Evolutionary conservation across 768 basidiomycete genomes (phyloP).

Genomic region (Filobasidium wieringae): DNA sequence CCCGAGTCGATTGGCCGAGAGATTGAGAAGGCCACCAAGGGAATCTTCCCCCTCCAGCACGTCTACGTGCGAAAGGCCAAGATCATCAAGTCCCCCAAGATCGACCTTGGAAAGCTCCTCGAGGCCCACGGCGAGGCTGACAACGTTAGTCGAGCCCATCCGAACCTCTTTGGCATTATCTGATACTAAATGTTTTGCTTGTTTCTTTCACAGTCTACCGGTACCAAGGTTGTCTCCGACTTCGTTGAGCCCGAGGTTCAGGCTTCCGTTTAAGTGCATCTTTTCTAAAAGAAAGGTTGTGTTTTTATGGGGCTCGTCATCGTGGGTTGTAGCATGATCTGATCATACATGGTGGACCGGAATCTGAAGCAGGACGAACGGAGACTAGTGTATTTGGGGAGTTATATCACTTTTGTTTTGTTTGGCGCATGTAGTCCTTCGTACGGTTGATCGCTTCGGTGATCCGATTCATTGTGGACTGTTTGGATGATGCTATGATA

Average conservation of each 20-base stretch:
- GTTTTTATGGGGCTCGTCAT: too few relatives aligned
- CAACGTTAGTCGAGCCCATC: constrained; percentile 53
- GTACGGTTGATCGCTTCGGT: too few relatives aligned
- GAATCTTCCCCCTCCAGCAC: constrained; percentile 98
- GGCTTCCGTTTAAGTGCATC: constrained; percentile 61
- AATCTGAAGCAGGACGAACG: too few relatives aligned
- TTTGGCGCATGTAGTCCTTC: too few relatives aligned
- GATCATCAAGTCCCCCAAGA: constrained; percentile 95
- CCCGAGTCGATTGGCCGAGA: constrained; percentile 98
- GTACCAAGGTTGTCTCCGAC: constrained; percentile 72
- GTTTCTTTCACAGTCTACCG: constrained; percentile 59
- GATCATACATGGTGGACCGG: too few relatives aligned
- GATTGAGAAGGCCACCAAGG: constrained; percentile 88
- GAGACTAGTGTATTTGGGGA: too few relatives aligned
- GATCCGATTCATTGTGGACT: too few relatives aligned
- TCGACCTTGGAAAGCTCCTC: constrained; percentile 86
- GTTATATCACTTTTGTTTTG: too few relatives aligned
- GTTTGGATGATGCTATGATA: too few relatives aligned
- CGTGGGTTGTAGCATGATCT: too few relatives aligned
- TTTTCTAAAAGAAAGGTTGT: background rate
- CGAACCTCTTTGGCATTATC: background rate
- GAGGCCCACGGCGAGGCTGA: constrained; percentile 93
- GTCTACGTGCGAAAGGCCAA: constrained; percentile 98
- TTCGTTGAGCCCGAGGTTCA: constrained; percentile 96
- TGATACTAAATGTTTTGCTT: constrained; percentile 14